Conservation (phyloP, 139 green algal genomes). For the Tetradesmus obliquus region DNA sequence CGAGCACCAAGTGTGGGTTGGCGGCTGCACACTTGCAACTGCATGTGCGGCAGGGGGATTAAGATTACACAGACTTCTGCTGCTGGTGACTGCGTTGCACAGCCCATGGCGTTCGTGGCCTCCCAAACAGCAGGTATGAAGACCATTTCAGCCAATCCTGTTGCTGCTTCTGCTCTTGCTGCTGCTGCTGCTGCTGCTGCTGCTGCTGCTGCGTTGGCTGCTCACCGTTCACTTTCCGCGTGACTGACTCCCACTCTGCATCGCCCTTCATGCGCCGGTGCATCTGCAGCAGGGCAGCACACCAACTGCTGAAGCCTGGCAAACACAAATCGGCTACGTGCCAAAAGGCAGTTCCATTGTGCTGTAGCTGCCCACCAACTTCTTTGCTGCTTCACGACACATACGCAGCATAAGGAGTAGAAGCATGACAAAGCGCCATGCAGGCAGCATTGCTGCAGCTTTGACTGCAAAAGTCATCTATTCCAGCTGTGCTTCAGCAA, state of each 20-base stretch:
- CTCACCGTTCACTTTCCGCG: slow-evolving; percentile 64
- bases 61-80: not conserved
- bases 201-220: not conserved
- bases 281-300: slow-evolving; percentile 50
- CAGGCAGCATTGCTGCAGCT: no score
- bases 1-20: no score
- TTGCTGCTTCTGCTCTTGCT: not conserved
- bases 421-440: no score
- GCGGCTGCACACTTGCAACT: not conserved
- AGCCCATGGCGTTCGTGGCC: not conserved
- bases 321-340: not conserved
- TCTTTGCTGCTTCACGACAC: no score
- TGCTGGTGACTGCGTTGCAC: not conserved
- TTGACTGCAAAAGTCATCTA: no score
- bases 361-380: no score
- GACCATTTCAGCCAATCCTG: not conserved
- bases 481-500: no score
- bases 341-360: no score
- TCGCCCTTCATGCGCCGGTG: slow-evolving; percentile 85
- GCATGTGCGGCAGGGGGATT: no score
- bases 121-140: no score
- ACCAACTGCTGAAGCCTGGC: not conserved
- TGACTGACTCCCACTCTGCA: slow-evolving; percentile 76
- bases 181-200: not conserved
- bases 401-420: no score